phyloP scores from a whole-genome alignment of 148 eudicot species.

The Vaccinium darrowii region DNA sequence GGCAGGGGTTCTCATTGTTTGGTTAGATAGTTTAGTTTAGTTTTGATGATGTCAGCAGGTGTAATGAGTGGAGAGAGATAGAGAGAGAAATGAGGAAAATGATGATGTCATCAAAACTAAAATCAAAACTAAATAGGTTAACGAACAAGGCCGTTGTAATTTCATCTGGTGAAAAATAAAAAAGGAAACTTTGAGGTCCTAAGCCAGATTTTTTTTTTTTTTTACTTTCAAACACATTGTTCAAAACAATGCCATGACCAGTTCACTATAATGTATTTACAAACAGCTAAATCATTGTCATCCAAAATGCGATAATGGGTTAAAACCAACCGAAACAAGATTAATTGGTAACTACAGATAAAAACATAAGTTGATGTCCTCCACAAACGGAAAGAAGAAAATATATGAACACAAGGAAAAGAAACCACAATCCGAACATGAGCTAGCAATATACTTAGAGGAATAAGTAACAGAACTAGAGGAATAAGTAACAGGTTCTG shows the following conservation, averaged over 20 bases:
- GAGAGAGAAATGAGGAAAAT: too few species aligned
- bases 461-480: too few species aligned
- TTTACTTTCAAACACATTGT: not conserved
- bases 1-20: too few species aligned
- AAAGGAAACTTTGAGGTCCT: not conserved
- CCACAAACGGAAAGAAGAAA: not conserved
- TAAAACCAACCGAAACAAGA: not conserved
- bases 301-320: not conserved
- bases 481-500: slow-evolving; percentile 65
- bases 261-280: not conserved
- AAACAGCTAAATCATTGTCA: not conserved
- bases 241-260: not conserved
- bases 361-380: not conserved
- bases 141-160: not conserved
- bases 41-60: too few species aligned
- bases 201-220: not conserved
- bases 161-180: not conserved
- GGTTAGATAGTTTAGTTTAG: too few species aligned
- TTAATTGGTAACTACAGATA: not conserved
- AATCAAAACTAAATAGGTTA: too few species aligned
- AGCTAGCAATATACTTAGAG: slow-evolving; percentile 78
- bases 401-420: not conserved
- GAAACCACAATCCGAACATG: slow-evolving; percentile 92
- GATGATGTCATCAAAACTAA: too few species aligned
- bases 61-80: too few species aligned